Base-by-base conservation (phyloP, 805 yeast genomes). In the Saturnispora quitensis region DNA sequence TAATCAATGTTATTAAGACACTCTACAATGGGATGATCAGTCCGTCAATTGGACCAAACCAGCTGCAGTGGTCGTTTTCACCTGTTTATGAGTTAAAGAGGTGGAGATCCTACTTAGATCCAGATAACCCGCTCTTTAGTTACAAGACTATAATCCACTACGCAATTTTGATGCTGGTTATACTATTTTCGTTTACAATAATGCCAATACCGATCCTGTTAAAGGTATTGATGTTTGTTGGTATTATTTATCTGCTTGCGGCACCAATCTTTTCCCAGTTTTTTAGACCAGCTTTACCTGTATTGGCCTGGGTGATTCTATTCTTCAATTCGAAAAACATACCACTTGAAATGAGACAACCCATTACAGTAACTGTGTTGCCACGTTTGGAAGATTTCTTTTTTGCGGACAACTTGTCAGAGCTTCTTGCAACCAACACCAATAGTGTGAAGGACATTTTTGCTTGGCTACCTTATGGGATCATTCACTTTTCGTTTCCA, bases 391-490 rank as follows among this genome's bases (percentile, higher is more conserved):
- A 91, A 67, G 89, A 97, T 34, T 86, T 90, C 51, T 73, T 93
- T 53, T 91, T 88, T 64, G 98, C 98, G 45, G 97, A 91, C 61
- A 88, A 93, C 67, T 74, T 93, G 59, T 82, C 90, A 49, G 88
- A 86, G 61, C 80, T 91, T 20, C 74, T 90, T 60, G 95, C 97
- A 1, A 79, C 91, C 7, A 73, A 82, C 17, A 82, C 85, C 20
- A 78, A 75, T 53, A 68, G 86, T 1, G 61, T 81, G 7, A 71
- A 88, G 47, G 98, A 91, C 63, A 71, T 91, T 8, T 59, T 89
- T 42, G 96, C 97, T 7, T 91, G 97, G 97, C 65, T 93, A 35
- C 98, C 99, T 1, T 91, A 91, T 64, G 99, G 99, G 2, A 64
- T 93, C 13, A 73, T 87, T 53, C 99, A 91, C 70, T 91, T 87